Evolutionary conservation across 2,329 filamentous ascomycete species (phyloP).

Genomic region (Penicillium sp.): DNA sequence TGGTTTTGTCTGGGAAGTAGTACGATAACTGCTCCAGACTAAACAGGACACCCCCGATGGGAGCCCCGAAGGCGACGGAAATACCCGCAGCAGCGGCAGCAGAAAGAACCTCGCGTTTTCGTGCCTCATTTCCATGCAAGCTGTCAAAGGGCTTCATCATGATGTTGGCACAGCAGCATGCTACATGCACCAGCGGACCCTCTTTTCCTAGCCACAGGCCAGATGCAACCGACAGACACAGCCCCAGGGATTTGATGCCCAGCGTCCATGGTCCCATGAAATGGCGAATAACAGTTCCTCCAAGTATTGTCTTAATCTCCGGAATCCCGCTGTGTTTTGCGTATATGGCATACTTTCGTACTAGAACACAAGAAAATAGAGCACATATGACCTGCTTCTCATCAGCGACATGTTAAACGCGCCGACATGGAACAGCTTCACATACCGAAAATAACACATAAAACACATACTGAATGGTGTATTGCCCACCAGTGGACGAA

Average conservation of each 20-base stretch:
- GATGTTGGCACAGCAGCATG: constrained; percentile 90
- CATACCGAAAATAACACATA: constrained; percentile 75
- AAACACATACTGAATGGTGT: constrained; percentile 79
- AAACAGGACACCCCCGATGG: constrained; percentile 90
- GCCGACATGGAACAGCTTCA: not conserved
- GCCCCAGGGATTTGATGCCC: constrained; percentile 77
- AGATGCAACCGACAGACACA: constrained; percentile 85
- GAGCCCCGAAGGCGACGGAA: constrained; percentile 87
- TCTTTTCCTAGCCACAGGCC: constrained; percentile 97
- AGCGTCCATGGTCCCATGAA: constrained; percentile 88
- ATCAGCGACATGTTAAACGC: constrained; percentile 18
- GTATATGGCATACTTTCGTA: constrained; percentile 77
- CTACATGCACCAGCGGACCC: constrained; percentile 89
- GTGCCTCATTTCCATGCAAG: constrained; percentile 83
- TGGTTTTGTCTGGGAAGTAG: constrained; percentile 97
- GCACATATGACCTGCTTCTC: constrained; percentile 64
- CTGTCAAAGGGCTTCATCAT: constrained; percentile 83
- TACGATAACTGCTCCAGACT: constrained; percentile 96
- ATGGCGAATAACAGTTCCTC: constrained; percentile 83
- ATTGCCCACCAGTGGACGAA: constrained; percentile 61
- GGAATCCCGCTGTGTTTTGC: constrained; percentile 94
- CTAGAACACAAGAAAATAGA: constrained; percentile 67
- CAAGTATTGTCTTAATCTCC: constrained; percentile 93
- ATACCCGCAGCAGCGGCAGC: constrained; percentile 89
- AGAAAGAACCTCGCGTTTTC: constrained; percentile 87